phyloP scores from a whole-genome alignment of 1,284 basidiomycete genomes.

The Neotropicomus parvogracilis region DNA sequence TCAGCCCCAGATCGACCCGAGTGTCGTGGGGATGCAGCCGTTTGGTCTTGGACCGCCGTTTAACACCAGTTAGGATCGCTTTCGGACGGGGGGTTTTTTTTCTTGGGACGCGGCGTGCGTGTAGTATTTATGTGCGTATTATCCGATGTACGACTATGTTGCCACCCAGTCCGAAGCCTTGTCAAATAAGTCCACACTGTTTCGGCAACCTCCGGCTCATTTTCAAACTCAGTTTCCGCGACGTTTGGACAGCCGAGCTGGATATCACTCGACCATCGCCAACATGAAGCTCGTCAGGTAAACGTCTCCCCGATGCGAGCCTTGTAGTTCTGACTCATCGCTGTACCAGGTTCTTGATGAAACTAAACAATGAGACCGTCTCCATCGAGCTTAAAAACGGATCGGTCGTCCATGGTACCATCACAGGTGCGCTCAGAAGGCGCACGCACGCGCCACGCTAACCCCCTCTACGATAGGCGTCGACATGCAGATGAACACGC shows the following conservation, averaged over 20 bases:
- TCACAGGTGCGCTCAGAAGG: slow-evolving; percentile 69
- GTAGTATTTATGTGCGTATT: no score
- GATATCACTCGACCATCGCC: slow-evolving; percentile 30
- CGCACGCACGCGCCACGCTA: not conserved
- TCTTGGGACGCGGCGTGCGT: not conserved
- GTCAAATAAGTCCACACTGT: no score
- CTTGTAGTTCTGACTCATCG: not conserved
- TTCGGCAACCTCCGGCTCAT: no score
- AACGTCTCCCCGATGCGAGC: slow-evolving; percentile 3
- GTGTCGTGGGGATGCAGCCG: slow-evolving; percentile 17
- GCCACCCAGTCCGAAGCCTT: no score
- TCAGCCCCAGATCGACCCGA: slow-evolving; percentile 29
- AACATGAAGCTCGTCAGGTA: slow-evolving; percentile 53
- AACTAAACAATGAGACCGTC: slow-evolving; percentile 99
- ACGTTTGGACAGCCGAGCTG: not conserved
- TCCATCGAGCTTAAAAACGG: slow-evolving; percentile 99
- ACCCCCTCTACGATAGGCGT: slow-evolving; percentile 55
- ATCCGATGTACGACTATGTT: no score
- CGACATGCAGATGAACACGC: slow-evolving; percentile 97
- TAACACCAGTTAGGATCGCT: slow-evolving; percentile 20
- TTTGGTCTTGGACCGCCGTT: slow-evolving; percentile 34
- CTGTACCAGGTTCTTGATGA: slow-evolving; percentile 88
- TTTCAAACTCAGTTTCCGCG: no score
- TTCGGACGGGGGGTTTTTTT: not conserved
- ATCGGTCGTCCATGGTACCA: slow-evolving; percentile 92